Base-by-base conservation (phyloP, 495 filamentous ascomycete species). In the Cryomyces minteri region DNA sequence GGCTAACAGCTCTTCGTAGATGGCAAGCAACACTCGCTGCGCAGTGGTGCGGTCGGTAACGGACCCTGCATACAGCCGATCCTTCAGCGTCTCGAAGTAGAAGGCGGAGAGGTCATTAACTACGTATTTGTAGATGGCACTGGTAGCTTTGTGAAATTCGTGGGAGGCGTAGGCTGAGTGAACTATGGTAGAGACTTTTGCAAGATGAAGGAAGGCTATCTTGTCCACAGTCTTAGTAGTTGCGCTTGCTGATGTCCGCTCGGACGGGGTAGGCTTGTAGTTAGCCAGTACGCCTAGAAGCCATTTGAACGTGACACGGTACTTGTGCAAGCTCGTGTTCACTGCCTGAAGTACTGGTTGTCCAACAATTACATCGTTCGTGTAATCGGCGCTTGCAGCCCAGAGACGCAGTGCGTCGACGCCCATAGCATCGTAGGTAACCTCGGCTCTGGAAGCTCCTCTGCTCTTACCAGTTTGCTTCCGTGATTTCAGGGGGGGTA, bases 341-440 rank as follows among this genome's bases (percentile, higher is more conserved):
- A 88, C 75, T 11, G 77, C 70, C 41, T 76, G 72, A 11, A 98
- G 73, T 0, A 88, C 76, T 2, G 77, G 67, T 49, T 76, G 71
- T 32, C 85, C 79, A 51, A 96, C 75, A 18, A 78, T 67, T 18
- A 96, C 74, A 58, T 99, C 90, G 6, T 68, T 72, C 2, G 86
- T 93, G 60, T 93, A 96, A 58, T 96, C 88, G 54, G 80, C 83
- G 55, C 76, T 82, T 4, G 88, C 88, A 36, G 72, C 87, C 90
- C 90, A 99, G 37, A 96, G 60, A 14, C 90, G 76, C n/a, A 96
- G 70, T 18, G 81, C 86, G 65, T 94, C 87, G 3, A 84, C 71
- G 5, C 84, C 85, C 52, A 81, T 63, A 5, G 68, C 66, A 51
- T 80, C 76, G 47, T 71, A 75, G 54, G 61, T 46, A 29, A 9